Base-by-base conservation (phyloP, 495 filamentous ascomycete genomes). In the Penicillium waksmanii region DNA sequence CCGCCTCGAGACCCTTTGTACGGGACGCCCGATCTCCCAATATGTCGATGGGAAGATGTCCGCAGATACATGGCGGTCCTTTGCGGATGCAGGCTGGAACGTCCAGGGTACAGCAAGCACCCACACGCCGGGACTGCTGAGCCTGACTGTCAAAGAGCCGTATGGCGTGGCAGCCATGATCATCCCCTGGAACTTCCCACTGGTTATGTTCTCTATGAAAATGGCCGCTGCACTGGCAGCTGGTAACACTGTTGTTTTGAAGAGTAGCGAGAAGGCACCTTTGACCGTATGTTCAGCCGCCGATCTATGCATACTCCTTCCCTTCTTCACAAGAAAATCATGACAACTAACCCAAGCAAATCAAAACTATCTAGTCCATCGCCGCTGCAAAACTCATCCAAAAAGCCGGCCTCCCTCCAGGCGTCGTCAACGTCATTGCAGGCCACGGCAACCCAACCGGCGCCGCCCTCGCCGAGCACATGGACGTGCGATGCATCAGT, bases 401-500 rank as follows among this genome's bases (percentile, higher is more conserved):
- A 67, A 66, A 80, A 58, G 84, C 79, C 10, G 82, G 81, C 31
- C 73, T 84, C 46, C 85, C 82, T 7, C 77, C 78, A 8, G 82
- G 83, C 12, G 82, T 85, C 8, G 64, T 88, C 48, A 82, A 75
- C 51, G 73, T 87, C 21, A 64, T 88, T 19, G 80, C 80, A 3
- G 84, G 84, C 7, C 76, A 76, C 62, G 84, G 85, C 12, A 57
- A 55, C 6, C 87, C 85, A 36, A 64, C 68, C 2, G 85, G 85
- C 7, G 69, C 72, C 31, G 73, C 75, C 0, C 74, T 89, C 1
- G 79, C 82, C 6, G 70, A 68, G 10, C 82, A 87, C 60, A 73
- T 72, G 70, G 51, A 77, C 40, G 84, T 98, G 53, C 92, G 95
- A 77, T 95, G 94, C 75, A 77, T 98, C 62, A 93, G 92, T 56